Conservation (phyloP, 495 filamentous ascomycete genomes). For the Neurospora hispaniola region DNA sequence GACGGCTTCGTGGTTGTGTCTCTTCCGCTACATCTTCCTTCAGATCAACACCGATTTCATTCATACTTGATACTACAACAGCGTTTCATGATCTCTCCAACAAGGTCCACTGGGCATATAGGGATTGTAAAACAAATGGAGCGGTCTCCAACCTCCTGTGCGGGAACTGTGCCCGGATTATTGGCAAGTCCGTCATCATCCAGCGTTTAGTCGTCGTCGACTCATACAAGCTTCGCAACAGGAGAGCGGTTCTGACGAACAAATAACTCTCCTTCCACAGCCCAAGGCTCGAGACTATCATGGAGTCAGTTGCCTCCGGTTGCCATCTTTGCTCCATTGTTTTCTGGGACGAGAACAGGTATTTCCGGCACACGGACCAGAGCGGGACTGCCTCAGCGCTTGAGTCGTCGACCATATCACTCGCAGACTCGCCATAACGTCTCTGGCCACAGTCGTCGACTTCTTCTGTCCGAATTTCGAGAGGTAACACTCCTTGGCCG, state of each 20-base stretch:
- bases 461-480: not conserved
- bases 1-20: not conserved
- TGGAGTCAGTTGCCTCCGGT: not conserved
- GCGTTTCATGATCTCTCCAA: not conserved
- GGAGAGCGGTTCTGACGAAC: not conserved
- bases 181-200: not conserved
- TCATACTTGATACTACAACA: not conserved
- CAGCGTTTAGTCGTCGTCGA: not conserved
- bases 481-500: not conserved
- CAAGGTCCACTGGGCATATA: not conserved
- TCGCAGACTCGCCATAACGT: not conserved
- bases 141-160: not conserved
- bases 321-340: not conserved
- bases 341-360: not conserved
- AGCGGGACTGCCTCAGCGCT: not conserved
- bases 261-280: not conserved
- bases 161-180: not conserved
- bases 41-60: not conserved
- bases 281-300: not conserved
- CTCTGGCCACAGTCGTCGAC: not conserved
- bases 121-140: not conserved
- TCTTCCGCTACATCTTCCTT: not conserved
- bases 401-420: not conserved
- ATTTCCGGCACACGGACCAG: not conserved
- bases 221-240: not conserved